Evolutionary conservation across 2,329 filamentous ascomycete genomes (phyloP).

Genomic region (Verticillium tricorpus): DNA sequence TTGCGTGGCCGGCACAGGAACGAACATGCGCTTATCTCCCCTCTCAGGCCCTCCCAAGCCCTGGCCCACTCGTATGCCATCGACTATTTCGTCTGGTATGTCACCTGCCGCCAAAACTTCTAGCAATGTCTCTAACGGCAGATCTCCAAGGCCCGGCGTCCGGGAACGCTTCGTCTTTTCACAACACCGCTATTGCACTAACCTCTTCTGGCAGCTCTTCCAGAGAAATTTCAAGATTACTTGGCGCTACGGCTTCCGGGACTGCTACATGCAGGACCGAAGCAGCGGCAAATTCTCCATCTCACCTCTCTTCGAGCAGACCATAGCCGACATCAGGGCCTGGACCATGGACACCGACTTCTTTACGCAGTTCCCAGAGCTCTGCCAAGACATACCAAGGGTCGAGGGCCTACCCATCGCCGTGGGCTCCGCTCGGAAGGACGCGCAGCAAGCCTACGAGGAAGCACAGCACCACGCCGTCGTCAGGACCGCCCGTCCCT

Average conservation of each 20-base stretch:
- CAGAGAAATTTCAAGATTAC: conserved; percentile 15
- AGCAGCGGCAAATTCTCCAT: conserved; percentile 17
- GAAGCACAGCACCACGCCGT: neutral
- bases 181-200: conserved; percentile 24
- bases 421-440: neutral
- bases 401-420: conserved; percentile 1
- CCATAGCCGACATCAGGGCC: conserved; percentile 17
- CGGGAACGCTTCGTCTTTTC: conserved; percentile 22
- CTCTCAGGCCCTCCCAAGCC: conserved; percentile 20
- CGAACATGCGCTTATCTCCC: conserved; percentile 1
- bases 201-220: conserved; percentile 22
- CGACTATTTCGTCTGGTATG: conserved; percentile 25
- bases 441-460: neutral
- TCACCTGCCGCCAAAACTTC: neutral
- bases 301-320: conserved; percentile 16
- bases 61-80: conserved; percentile 23
- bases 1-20: neutral
- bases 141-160: conserved; percentile 18
- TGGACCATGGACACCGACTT: conserved; percentile 24
- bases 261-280: conserved; percentile 18
- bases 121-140: neutral
- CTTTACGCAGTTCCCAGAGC: conserved; percentile 20
- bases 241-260: conserved; percentile 19
- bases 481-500: neutral
- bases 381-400: conserved; percentile 23